phyloP scores from a whole-genome alignment of 2,329 filamentous ascomycete genomes.

The Fusarium sublunatum region DNA sequence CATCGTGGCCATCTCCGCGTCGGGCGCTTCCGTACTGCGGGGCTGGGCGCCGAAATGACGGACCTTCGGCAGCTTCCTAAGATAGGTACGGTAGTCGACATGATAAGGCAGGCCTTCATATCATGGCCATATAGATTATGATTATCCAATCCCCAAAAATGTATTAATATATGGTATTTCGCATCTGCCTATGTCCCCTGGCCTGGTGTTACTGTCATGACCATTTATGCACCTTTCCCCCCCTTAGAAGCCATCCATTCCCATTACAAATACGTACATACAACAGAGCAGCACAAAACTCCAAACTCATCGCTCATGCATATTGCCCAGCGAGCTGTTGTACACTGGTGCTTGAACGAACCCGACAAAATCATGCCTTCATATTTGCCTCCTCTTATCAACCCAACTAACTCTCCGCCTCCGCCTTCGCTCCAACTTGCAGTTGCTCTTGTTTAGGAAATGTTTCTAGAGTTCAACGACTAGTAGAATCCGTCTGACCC shows the following conservation, averaged over 20 bases:
- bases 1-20: conserved; percentile 40
- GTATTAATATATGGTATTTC: conserved; percentile 41
- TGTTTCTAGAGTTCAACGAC: conserved; percentile 4
- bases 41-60: conserved; percentile 38
- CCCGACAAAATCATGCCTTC: conserved; percentile 21
- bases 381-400: conserved; percentile 21
- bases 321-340: conserved; percentile 30
- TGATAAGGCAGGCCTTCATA: not conserved
- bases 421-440: not conserved
- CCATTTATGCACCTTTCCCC: conserved; percentile 33
- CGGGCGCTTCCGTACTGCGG: conserved; percentile 42
- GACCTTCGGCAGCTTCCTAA: conserved; percentile 25
- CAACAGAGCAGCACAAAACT: conserved; percentile 41
- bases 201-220: conserved; percentile 40
- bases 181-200: conserved; percentile 34
- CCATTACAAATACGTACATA: conserved; percentile 39
- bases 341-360: conserved; percentile 37
- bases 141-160: conserved; percentile 10
- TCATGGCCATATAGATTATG: not conserved
- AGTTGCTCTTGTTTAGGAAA: conserved; percentile 1
- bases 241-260: conserved; percentile 29
- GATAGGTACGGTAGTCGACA: not conserved
- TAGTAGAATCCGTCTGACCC: conserved; percentile 50
- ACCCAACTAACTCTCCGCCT: not conserved
- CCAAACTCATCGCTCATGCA: conserved; percentile 43